Evolutionary conservation across 805 yeast genomes (phyloP), one percentile per base, ranked within the genome.

Genomic region (Candida jianshihensis): DNA sequence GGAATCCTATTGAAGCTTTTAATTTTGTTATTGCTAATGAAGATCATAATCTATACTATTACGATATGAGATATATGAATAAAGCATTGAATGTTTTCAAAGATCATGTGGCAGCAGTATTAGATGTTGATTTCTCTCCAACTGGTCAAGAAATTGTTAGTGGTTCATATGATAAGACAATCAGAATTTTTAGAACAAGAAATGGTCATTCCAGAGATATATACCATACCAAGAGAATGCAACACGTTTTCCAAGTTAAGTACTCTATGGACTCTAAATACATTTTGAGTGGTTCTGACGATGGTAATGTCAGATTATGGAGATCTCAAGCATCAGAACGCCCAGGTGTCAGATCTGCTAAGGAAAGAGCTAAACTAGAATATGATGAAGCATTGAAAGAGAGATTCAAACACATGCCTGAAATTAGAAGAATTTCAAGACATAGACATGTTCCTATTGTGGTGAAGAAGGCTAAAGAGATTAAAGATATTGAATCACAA

Each of bases 1-100:
- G 97, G 97, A 92, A 92, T 61, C 99, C 99, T 5, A 85, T 92
- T 81, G 97, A 92, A 60, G 95, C 97, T 2, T 92, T 75, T 63
- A 78, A 83, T 54, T 90, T 92, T 64, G 97, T 89, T 14, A 77
- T 85, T 28, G 97, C 87, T 3, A 77, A 78, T 54, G 99, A 92
- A 62, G 97, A 92, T 64, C 97, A 90, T 60, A 92, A 92, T 57
- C 79, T 82, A 9, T 92, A 92, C 59, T 71, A 83, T 37, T 94
- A 96, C 77, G 99, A 92, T 63, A 90, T 94, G 97, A 72, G 99
- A 57, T 85, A 89, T 54, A 69, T 94, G 75, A 70, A 70, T 31
- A 71, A 85, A 38, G 81, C 97, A 1, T 59, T 81, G 34, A 89
- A 88, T 47, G 87, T 94, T 11, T 86, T 73, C 62, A 88, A 90